Evolutionary conservation across 1,284 basidiomycete species (phyloP), one percentile per base, ranked within the genome.

Genomic region (Cystobasidium sp.): DNA sequence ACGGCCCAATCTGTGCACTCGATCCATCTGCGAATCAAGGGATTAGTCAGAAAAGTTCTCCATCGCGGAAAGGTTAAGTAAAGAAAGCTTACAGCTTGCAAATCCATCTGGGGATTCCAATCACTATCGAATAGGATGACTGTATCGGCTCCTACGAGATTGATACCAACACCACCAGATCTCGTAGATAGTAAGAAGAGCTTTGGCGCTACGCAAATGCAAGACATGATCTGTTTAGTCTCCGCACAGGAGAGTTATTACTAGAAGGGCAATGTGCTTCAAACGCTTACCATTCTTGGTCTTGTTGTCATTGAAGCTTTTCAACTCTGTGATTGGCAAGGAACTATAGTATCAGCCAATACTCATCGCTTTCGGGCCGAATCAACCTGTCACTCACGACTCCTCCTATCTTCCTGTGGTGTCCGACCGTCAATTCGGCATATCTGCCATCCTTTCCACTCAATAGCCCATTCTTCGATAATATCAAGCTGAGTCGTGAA

Each of bases 81-180:
- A 0, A 93, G 94, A 81, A n/a, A 39, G 44, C 69, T 46, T 67
- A 66, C 56, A 2, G 87, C 87, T 84, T 99, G 97, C 78, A 99
- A 85, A 88, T 99, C 97, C 78, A 83, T 83, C 80, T 97, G 94
- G 74, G 94, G 94, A 84, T 97, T 97, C 94, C 77, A 81, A 68
- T 81, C 80, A 41, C 79, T 76, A 46, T 88, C 93, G 77, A 84
- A 96, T 88, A 99, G 97, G 84, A 99, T 91, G 83, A 99, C 97
- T 0, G 96, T 99, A 82, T 99, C 97, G 66, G 97, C 96, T 6
- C 94, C 97, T 83, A 98, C 95, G 84, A 99, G 84, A 82, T 99
- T 99, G 80, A 99, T 85, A 84, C 97, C 97, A 73, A 99, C 87
- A 85, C 96, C 96, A 86, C 96, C 96, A 66, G 96, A 97, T 79